Base-by-base conservation (phyloP, 1,284 basidiomycete species). In the Ustilago curta region DNA sequence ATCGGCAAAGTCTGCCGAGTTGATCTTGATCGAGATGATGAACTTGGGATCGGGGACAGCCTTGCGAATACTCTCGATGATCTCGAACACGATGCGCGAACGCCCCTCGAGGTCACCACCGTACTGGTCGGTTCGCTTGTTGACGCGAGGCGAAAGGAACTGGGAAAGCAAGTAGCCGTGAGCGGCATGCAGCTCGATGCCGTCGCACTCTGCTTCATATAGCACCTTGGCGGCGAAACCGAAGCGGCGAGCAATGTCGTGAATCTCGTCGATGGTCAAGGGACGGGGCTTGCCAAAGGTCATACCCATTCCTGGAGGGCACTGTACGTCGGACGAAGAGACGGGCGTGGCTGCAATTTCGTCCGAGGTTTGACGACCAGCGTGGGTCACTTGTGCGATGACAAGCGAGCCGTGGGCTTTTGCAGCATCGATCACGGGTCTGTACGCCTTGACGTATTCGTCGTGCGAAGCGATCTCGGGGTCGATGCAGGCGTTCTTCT, bases 101-200 rank as follows among this genome's bases (percentile, higher is more conserved):
- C 86, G 84, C 27, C 77, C 78, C 12, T 76, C 63, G 0, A 86
- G 50, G 39, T 72, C 70, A 87, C 89, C 68, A 12, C 82, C 86
- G 86, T 91, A 95, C 35, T 86, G 87, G 84, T 92, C 92, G 32
- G 76, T 85, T 23, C 93, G 89, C 23, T 84, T 77, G 84, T 96
- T 96, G 47, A 90, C 90, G 91, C 93, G 77, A 1, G 58, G 89
- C 5, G 91, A 93, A 29, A 97, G 87, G 83, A 95, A 96, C 76
- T 93, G 91, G 0, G 93, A 89, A 14, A 97, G 87, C 11, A 97
- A 88, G 84, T 97, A 87, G 44, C 95, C 94, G 86, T 97, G 94
- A 0, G 92, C 92, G 27, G 89, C 91, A 85, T 98, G 95, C 19
- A 98, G 77, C 83, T 98, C 90, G 12, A 97, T 87, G 0, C 95